phyloP scores from a whole-genome alignment of 1,139 yeast genomes.

The Suhomyces atakaporum region DNA sequence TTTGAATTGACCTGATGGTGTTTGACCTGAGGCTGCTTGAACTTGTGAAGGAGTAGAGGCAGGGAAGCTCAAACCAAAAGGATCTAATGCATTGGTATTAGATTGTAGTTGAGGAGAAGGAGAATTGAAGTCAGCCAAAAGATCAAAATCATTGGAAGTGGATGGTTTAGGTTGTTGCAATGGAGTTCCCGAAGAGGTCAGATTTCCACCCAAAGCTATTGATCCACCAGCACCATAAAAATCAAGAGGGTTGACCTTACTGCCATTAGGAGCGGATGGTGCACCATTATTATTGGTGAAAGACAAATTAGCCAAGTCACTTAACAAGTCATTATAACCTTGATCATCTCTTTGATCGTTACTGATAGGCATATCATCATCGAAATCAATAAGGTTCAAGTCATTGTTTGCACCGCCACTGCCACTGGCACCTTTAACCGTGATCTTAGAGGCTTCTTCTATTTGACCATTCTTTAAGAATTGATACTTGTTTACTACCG shows the following conservation, averaged over 20 bases:
- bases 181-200: constrained; percentile 11
- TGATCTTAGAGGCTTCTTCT: constrained; percentile 59
- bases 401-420: constrained; percentile 42
- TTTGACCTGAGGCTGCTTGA: constrained; percentile 18
- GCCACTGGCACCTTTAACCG: constrained; percentile 34
- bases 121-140: constrained; percentile 48
- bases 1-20: constrained; percentile 11
- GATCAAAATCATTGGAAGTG: constrained; percentile 29
- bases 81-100: constrained; percentile 43
- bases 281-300: constrained; percentile 31
- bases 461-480: constrained; percentile 66
- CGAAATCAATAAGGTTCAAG: constrained; percentile 76
- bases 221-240: constrained; percentile 52
- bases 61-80: constrained; percentile 54
- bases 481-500: constrained; percentile 66
- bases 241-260: constrained; percentile 35
- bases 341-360: constrained; percentile 46
- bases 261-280: constrained; percentile 23
- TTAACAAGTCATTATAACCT: constrained; percentile 65
- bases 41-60: constrained; percentile 38
- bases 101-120: constrained; percentile 53
- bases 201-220: constrained; percentile 38
- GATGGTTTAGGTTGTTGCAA: constrained; percentile 18
- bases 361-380: constrained; percentile 45
- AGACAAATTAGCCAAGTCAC: constrained; percentile 67